These are phyloP conservation scores for Sordaria brevicollis DNA, from an alignment of 495 filamentous ascomycete species.

Conservation along the genomic window DNA sequence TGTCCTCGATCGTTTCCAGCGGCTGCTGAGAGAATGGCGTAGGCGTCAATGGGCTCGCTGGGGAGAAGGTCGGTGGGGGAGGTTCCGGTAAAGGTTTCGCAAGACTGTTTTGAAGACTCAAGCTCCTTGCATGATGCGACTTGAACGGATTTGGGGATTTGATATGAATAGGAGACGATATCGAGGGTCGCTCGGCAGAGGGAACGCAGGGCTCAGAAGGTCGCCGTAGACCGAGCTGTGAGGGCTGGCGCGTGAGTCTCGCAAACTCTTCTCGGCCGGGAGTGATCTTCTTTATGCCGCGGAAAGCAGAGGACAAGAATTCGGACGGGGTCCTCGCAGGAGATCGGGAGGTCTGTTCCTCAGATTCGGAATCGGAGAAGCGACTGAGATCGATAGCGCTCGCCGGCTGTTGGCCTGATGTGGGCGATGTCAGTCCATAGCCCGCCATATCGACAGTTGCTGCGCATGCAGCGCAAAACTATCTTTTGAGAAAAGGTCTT, in stretches of 20 bases:
- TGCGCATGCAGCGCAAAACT: conserved; percentile 3
- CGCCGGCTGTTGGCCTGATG: conserved; percentile 17
- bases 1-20: conserved; percentile 21
- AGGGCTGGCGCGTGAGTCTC: conserved; percentile 19
- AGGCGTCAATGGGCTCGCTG: conserved; percentile 24
- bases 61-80: conserved; percentile 31
- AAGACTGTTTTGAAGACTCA: conserved; percentile 40
- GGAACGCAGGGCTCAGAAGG: conserved; percentile 15
- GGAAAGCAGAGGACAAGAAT: conserved; percentile 38
- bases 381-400: conserved; percentile 15
- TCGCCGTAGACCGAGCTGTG: conserved; percentile 21
- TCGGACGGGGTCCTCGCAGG: conserved; percentile 27
- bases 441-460: conserved; percentile 18
- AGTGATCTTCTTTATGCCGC: conserved; percentile 38
- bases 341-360: conserved; percentile 24
- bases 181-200: conserved; percentile 10
- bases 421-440: conserved; percentile 20
- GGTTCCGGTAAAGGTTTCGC: conserved; percentile 43
- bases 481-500: background rate
- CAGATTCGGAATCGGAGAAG: conserved; percentile 27
- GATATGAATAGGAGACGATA: conserved; percentile 16
- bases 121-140: conserved; percentile 35
- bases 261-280: conserved; percentile 29
- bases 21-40: conserved; percentile 8
- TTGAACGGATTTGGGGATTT: conserved; percentile 9